Evolutionary conservation across 441 rosid genomes (phyloP), one percentile per base, ranked within the genome.

Genomic region (Populus hybrid): DNA sequence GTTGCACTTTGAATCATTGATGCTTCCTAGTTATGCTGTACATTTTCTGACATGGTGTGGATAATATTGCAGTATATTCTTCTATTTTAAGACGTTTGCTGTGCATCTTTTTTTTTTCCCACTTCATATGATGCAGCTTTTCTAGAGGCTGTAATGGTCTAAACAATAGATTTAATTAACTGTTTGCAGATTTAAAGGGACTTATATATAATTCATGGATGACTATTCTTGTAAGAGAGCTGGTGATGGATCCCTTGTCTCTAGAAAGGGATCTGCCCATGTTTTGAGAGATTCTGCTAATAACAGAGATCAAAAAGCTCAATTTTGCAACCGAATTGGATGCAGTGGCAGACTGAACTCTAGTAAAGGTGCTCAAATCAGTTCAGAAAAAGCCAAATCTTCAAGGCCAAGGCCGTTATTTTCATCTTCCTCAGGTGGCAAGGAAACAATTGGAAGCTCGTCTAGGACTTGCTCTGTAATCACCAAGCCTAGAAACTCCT

Each of bases 401-500:
- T 80, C 88, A 0, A 86, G 84, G 87, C 78, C 88, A 0, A 86
- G 84, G 85, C 80, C 93, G 78, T 82, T 93, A 8, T 76, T 75
- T 57, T 81, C 84, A 32, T 20, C 90, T 82, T 86, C 83, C 40
- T 80, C 92, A 8, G 87, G 83, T 73, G 97, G 93, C 54, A 92
- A 93, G 83, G 95, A 93, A 86, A 79, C 85, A 35, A 71, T 76
- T 74, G 95, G 94, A 77, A 90, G 93, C 74, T 93, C 98, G 77
- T 95, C 95, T 57, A 89, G 79, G 85, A 81, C 76, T 73, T 78
- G 50, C 76, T 78, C 89, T 74, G 75, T 84, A 23, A 81, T 79
- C 73, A 79, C 46, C 81, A 90, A 70, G 46, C 80, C 82, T 21
- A 85, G 84, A 79, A 88, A 84, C 57, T 76, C 84, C 61, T 80